A percentile compares a stretch with the other conserved stretches of the same genome.
Conservation (phyloP, 1,284 basidiomycete species). For the Inonotus hispidus region DNA sequence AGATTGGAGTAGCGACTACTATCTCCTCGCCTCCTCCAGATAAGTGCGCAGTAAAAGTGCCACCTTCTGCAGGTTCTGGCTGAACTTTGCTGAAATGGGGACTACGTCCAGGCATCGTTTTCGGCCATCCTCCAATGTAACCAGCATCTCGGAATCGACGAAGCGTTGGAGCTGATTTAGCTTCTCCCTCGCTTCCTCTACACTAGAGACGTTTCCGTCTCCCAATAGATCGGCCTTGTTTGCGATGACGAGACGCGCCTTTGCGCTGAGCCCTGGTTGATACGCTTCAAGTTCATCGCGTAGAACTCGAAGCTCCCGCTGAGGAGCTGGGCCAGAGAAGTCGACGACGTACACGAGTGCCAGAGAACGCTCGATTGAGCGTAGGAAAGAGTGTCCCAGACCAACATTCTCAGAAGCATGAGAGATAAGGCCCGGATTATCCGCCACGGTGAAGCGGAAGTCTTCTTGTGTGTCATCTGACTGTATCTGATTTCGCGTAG, state of each 20-base stretch:
- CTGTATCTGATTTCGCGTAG: constrained; percentile 43
- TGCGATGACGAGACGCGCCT: constrained; percentile 79
- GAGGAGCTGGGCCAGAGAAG: constrained; percentile 66
- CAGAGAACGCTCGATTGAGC: constrained; percentile 88
- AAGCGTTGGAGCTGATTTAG: constrained; percentile 49
- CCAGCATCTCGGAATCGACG: constrained; percentile 43
- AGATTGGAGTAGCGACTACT: background rate
- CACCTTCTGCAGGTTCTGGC: constrained; percentile 66
- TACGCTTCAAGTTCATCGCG: constrained; percentile 83
- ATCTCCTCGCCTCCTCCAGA: constrained; percentile 53
- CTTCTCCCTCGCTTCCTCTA: constrained; percentile 55
- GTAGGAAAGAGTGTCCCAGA: constrained; percentile 90
- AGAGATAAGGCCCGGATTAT: constrained; percentile 91
- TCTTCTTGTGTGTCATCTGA: constrained; percentile 42
- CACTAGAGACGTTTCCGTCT: constrained; percentile 33
- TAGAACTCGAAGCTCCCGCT: constrained; percentile 70
- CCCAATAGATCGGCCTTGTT: constrained; percentile 91
- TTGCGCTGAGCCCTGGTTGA: constrained; percentile 69
- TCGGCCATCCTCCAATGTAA: background rate
- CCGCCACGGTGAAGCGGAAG: constrained; percentile 91
- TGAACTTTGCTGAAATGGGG: constrained; percentile 77
- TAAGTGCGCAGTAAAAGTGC: constrained; percentile 61
- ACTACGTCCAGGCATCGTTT: constrained; percentile 51
- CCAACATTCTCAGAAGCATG: constrained; percentile 86
- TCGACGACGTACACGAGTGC: constrained; percentile 93